phyloP scores from a whole-genome alignment of 2,329 filamentous ascomycete genomes.

The Calonectria crousiana region DNA sequence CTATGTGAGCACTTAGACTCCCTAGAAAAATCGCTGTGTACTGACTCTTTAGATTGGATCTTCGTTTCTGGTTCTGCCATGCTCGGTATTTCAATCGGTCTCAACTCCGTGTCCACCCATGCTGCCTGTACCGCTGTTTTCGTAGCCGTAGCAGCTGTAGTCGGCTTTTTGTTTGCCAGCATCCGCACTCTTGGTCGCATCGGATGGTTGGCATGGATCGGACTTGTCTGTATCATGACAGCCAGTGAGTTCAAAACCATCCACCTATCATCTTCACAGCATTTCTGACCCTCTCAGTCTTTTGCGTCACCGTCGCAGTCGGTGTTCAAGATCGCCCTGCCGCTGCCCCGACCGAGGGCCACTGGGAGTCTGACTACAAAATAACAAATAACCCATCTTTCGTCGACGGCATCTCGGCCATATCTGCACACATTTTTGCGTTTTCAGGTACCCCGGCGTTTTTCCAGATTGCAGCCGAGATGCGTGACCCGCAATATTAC shows the following conservation, averaged over 20 bases:
- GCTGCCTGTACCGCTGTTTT: neutral
- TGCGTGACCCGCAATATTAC: slow-evolving; percentile 46
- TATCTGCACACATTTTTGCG: slow-evolving; percentile 52
- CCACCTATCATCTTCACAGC: neutral
- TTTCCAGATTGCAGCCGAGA: slow-evolving; percentile 48
- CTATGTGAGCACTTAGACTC: neutral
- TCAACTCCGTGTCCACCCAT: neutral
- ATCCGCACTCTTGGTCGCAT: slow-evolving; percentile 14
- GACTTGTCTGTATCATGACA: neutral
- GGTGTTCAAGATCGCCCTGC: slow-evolving; percentile 34
- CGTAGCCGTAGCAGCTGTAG: slow-evolving; percentile 5
- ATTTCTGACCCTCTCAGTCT: slow-evolving; percentile 13
- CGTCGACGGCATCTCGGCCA: slow-evolving; percentile 45
- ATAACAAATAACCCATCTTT: slow-evolving; percentile 47
- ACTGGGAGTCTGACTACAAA: slow-evolving; percentile 48
- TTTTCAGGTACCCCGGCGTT: slow-evolving; percentile 52
- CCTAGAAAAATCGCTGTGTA: neutral
- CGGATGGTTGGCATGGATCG: neutral
- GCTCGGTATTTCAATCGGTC: neutral
- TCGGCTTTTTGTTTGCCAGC: neutral
- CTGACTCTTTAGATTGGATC: neutral
- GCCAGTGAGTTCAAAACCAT: neutral
- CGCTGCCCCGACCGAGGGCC: slow-evolving; percentile 25
- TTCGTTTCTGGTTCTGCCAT: neutral
- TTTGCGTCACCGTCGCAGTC: slow-evolving; percentile 38